A percentile compares a stretch with the other conserved stretches of the same genome.
Evolutionary conservation across 2,329 filamentous ascomycete species (phyloP).

Genomic region (Neurospora sp.): DNA sequence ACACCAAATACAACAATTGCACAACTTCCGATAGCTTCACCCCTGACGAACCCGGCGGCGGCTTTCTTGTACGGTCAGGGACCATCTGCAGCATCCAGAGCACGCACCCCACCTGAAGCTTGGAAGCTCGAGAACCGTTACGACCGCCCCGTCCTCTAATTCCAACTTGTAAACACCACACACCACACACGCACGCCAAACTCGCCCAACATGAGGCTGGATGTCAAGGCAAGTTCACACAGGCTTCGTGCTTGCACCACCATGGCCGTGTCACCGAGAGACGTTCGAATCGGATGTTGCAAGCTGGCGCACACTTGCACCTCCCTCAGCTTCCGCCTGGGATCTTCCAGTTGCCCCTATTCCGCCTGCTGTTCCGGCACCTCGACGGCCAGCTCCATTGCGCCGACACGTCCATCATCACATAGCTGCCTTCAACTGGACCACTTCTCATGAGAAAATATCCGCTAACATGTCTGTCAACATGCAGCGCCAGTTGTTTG

Average conservation of each 20-base stretch:
- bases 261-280: conserved; percentile 4
- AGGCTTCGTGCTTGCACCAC: not conserved
- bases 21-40: conserved; percentile 6
- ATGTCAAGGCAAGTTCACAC: conserved; percentile 18
- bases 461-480: conserved; percentile 18
- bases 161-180: not conserved
- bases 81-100: conserved; percentile 1
- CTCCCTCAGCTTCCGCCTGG: not conserved
- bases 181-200: not conserved
- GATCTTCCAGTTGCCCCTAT: not conserved
- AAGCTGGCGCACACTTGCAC: not conserved
- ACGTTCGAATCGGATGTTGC: conserved; percentile 4
- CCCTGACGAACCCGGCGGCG: conserved; percentile 6
- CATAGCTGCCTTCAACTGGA: not conserved
- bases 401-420: not conserved
- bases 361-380: not conserved
- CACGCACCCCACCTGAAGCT: conserved; percentile 14
- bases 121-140: conserved; percentile 13
- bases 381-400: not conserved
- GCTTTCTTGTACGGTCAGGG: conserved; percentile 7
- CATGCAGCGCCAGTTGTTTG: conserved; percentile 21
- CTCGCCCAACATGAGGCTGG: conserved; percentile 21
- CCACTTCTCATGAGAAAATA: not conserved
- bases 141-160: conserved; percentile 2
- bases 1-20: not conserved